A percentile compares a stretch with the other conserved stretches of the same genome.
Evolutionary conservation across 139 green algal genomes (phyloP).

Genomic region (Yamagishiella unicocca): DNA sequence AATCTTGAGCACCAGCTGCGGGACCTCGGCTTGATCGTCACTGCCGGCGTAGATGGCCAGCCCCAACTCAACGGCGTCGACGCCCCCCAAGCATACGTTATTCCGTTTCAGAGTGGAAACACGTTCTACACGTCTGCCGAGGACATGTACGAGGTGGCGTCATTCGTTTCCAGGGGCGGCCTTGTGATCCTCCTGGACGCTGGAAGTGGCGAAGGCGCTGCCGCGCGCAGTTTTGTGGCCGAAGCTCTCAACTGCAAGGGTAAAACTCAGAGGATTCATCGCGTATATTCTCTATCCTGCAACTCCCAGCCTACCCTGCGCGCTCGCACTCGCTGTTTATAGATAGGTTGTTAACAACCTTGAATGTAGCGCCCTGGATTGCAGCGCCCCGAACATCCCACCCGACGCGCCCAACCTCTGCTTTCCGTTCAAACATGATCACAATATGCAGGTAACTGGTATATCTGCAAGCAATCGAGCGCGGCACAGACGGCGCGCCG

Average conservation of each 20-base stretch:
- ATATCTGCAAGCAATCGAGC: not conserved
- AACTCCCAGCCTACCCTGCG: too few species aligned
- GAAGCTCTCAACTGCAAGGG: not conserved
- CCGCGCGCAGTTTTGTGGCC: not conserved
- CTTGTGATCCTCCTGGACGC: slow-evolving; percentile 18
- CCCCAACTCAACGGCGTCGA: slow-evolving; percentile 36
- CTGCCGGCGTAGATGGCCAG: slow-evolving; percentile 13
- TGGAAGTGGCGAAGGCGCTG: not conserved
- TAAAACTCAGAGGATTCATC: too few species aligned
- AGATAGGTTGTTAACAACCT: too few species aligned
- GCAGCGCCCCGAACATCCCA: too few species aligned
- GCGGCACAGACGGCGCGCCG: not conserved
- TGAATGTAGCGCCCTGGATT: too few species aligned
- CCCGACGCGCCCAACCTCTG: too few species aligned
- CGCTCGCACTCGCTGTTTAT: too few species aligned
- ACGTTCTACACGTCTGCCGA: not conserved
- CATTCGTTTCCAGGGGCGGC: not conserved
- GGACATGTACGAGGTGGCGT: not conserved
- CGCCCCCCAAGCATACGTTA: slow-evolving; percentile 32
- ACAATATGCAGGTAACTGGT: slow-evolving; percentile 20
- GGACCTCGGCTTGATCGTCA: not conserved
- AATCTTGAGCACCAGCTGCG: slow-evolving; percentile 31
- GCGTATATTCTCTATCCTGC: too few species aligned
- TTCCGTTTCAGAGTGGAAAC: slow-evolving; percentile 15
- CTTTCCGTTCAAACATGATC: too few species aligned